Percentiles rank a stretch among this genome's conserved stretches.
These are phyloP conservation scores for Xylariaceae sp. DNA, from an alignment of 2,329 filamentous ascomycete genomes.

Conservation along the genomic window DNA sequence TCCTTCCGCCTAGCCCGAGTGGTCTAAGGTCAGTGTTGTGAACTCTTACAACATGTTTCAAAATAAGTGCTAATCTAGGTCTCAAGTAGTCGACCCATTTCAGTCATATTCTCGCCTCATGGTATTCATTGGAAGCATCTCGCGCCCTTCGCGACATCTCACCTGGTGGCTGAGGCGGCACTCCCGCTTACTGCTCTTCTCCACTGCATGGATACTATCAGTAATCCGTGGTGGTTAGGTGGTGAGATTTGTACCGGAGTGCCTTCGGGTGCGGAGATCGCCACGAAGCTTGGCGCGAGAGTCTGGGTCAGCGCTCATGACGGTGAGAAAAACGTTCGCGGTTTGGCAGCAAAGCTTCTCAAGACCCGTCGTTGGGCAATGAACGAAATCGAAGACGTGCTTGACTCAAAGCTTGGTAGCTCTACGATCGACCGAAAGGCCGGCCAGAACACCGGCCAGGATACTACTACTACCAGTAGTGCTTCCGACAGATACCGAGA, in stretches of 20 bases:
- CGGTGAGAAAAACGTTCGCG: constrained; percentile 51
- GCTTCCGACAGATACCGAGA: constrained; percentile 2
- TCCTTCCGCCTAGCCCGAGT: constrained; percentile 12
- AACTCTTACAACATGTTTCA: no score
- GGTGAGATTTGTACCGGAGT: constrained; percentile 53
- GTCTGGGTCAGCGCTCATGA: constrained; percentile 60
- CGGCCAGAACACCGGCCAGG: no score
- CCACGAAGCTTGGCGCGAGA: constrained; percentile 46
- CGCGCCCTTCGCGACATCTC: constrained; percentile 49
- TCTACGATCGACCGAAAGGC: no score
- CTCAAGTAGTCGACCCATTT: constrained; percentile 41
- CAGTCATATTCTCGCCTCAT: constrained; percentile 60
- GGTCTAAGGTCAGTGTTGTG: constrained; percentile 4
- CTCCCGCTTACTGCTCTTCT: constrained; percentile 59
- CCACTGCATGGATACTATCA: constrained; percentile 57
- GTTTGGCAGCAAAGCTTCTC: constrained; percentile 47
- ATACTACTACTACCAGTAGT: no score
- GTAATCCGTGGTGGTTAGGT: constrained; percentile 57
- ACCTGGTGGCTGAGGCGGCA: constrained; percentile 51
- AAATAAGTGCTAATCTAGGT: neutral
- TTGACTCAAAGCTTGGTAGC: constrained; percentile 5
- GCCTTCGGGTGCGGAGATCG: constrained; percentile 53
- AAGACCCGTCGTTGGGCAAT: constrained; percentile 41
- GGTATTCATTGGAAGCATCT: constrained; percentile 52
- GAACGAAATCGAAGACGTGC: constrained; percentile 41